Percentiles rank a stretch among this genome's conserved stretches.
Conservation (phyloP, 805 yeast genomes). For the Pichia deserticola region DNA sequence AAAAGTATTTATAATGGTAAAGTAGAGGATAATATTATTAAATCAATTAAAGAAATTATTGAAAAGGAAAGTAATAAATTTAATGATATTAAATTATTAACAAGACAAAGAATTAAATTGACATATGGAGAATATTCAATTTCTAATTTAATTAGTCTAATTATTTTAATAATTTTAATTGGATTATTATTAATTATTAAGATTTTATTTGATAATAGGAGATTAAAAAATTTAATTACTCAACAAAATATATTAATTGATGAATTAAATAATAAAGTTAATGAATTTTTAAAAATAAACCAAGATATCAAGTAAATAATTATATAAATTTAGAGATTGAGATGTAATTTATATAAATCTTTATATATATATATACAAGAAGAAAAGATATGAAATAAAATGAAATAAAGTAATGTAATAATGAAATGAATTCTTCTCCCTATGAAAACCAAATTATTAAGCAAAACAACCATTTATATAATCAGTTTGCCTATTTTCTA, state of each 20-base stretch:
- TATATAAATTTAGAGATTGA: no score
- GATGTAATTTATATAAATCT: no score
- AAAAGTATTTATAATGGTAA: no score
- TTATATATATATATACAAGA: no score
- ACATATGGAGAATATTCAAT: neutral
- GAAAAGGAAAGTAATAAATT: neutral
- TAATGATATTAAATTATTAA: neutral
- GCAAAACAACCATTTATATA: slow-evolving; percentile 8
- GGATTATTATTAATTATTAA: neutral
- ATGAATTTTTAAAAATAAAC: neutral
- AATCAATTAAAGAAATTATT: no score
- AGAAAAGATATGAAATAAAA: no score
- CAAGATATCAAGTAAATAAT: neutral
- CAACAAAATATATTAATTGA: neutral
- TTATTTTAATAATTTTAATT: neutral
- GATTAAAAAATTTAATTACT: neutral
- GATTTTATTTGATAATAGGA: neutral
- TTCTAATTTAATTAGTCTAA: neutral
- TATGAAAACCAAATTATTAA: neutral
- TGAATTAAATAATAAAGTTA: neutral
- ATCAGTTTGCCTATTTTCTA: slow-evolving; percentile 34
- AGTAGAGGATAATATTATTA: no score
- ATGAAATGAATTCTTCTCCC: no score
- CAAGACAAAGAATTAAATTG: neutral
- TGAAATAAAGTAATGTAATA: no score